Base-by-base conservation (phyloP, 768 basidiomycete species). In the Vararia minispora region DNA sequence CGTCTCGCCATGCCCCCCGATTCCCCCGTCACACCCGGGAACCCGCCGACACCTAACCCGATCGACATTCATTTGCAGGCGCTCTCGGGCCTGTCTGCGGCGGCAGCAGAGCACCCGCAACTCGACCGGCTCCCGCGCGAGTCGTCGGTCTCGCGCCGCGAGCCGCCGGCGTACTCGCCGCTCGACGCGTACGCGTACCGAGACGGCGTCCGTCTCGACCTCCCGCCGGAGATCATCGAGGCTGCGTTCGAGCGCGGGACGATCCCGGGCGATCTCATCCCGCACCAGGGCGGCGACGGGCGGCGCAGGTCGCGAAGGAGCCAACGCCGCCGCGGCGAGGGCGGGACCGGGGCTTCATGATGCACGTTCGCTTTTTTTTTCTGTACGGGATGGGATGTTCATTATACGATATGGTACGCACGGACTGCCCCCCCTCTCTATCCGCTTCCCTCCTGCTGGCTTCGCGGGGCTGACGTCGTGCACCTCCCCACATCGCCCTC, bases 161-260 rank as follows among this genome's bases (percentile, higher is more conserved):
- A 83, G 44, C 87, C 87, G 16, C 88, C 88, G 18, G 84, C 82
- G 13, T 90, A 90, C 60, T 87, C 86, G 5, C 86, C 87, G n/a
- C 59, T 89, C 52, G 86, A 89, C 53, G 78, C 85, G n/a, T 83
- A 68, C 49, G 71, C 76, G 18, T 87, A 88, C 51, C 66, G 77
- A 36, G 89, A 88, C 28, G 91, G 90, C 22, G 86, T 94, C n/a
- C 85, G 86, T 36, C 79, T 92, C 33, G 88, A 95, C 59, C 65
- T 95, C 24, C 91, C 91, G 18, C 87, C 90, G 24, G 91, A 95
- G 49, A 73, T 94, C 41, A 90, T 95, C 49, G 73, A 86, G 17
- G 86, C 87, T 33, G 88, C 90, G 6, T 60, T 95, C 49, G 91
- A 90, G 59, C 81, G 81, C 6, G 68, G 65, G 30, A 57, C 71